Percentiles rank a stretch among this genome's conserved stretches.
Evolutionary conservation across 805 yeast species (phyloP).

Genomic region (Kodamaea nitidulidarum): DNA sequence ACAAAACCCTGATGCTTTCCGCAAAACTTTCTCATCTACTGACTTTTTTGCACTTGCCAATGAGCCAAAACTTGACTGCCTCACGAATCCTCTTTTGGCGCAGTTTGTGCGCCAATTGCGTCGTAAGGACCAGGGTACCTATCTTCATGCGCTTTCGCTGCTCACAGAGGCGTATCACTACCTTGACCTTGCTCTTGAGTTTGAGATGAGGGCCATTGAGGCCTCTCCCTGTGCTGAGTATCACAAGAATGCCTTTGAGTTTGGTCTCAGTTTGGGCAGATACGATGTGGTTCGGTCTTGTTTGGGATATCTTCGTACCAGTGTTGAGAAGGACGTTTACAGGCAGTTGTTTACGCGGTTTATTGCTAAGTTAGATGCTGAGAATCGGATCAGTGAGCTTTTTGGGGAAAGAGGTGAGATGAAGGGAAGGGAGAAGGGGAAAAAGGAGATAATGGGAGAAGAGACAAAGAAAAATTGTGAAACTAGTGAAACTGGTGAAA

Average conservation of each 20-base stretch:
- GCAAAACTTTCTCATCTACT: slow-evolving; percentile 21
- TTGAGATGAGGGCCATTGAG: slow-evolving; percentile 26
- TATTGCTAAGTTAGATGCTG: slow-evolving; percentile 23
- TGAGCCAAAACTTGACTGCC: slow-evolving; percentile 1
- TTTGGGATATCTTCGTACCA: slow-evolving; percentile 14
- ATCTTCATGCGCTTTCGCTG: slow-evolving; percentile 29
- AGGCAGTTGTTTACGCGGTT: slow-evolving; percentile 21
- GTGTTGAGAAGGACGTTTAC: slow-evolving; percentile 10
- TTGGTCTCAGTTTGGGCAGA: slow-evolving; percentile 20
- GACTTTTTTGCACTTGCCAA: slow-evolving; percentile 14
- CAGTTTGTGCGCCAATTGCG: slow-evolving; percentile 19
- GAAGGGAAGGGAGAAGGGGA: too few relatives aligned
- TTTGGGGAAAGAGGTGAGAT: too few relatives aligned
- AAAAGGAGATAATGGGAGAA: too few relatives aligned
- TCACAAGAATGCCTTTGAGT: slow-evolving; percentile 23
- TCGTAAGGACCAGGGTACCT: slow-evolving; percentile 18
- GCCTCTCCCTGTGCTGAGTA: slow-evolving; percentile 9
- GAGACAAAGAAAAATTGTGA: too few relatives aligned
- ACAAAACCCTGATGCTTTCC: slow-evolving; percentile 21
- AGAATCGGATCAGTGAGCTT: slow-evolving; percentile 18
- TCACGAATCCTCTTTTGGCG: slow-evolving; percentile 12
- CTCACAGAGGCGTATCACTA: slow-evolving; percentile 18
- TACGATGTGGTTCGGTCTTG: slow-evolving; percentile 19
- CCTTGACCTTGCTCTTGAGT: slow-evolving; percentile 18
- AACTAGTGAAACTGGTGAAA: too few relatives aligned